Evolutionary conservation across 306 rosid species (phyloP).

Genomic region (Rubus parviflorus): DNA sequence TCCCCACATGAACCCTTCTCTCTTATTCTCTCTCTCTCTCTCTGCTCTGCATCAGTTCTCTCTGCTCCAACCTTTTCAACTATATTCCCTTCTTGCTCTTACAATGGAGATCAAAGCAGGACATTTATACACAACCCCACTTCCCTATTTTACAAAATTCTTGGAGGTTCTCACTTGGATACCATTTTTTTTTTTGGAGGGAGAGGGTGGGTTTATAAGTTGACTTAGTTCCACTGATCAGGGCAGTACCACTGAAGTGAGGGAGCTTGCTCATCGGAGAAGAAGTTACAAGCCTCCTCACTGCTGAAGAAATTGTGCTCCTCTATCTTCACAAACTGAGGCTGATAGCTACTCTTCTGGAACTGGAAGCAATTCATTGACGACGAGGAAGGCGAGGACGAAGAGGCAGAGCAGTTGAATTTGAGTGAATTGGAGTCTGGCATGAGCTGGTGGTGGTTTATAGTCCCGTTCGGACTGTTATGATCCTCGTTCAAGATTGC

Average conservation of each 20-base stretch:
- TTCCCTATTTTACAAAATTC: constrained; percentile 11
- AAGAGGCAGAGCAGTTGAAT: constrained; percentile 42
- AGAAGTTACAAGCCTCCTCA: constrained; percentile 82
- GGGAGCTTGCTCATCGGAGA: constrained; percentile 90
- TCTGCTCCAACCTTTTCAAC: constrained; percentile 11
- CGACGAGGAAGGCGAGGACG: constrained; percentile 34
- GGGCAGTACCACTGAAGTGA: constrained; percentile 79
- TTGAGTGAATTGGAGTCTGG: constrained; percentile 40
- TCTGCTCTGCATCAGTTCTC: constrained; percentile 1
- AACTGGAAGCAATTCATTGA: constrained; percentile 60
- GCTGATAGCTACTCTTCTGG: constrained; percentile 46
- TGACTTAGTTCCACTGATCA: constrained; percentile 57
- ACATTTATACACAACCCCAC: constrained; percentile 23
- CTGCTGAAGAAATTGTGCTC: constrained; percentile 87
- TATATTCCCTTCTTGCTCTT: constrained; percentile 13
- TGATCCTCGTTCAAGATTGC: constrained; percentile 79
- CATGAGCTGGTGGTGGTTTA: constrained; percentile 35
- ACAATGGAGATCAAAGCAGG: constrained; percentile 22
- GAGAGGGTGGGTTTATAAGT: neutral
- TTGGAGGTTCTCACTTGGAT: neutral
- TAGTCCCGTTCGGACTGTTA: constrained; percentile 51
- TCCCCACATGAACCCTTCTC: constrained; percentile 36
- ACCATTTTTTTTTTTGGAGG: neutral
- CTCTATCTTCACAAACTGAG: constrained; percentile 80
- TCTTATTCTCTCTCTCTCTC: neutral